phyloP scores from a whole-genome alignment of 768 basidiomycete species.

The Lactifluus echinatus region DNA sequence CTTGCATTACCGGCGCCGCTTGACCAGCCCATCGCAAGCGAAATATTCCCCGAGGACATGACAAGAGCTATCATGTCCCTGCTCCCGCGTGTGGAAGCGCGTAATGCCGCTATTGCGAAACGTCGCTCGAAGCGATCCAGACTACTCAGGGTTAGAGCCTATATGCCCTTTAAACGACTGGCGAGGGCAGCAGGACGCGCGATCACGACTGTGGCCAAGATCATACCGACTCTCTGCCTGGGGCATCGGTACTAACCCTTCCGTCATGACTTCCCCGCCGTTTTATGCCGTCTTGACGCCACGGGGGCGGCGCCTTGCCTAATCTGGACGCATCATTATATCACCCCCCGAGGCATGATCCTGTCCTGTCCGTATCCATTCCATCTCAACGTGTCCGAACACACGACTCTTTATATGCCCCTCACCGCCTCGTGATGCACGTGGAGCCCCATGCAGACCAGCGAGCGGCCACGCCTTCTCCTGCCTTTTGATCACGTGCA shows the following conservation, averaged over 20 bases:
- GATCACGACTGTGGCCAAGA: slow-evolving; percentile 3
- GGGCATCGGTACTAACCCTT: slow-evolving; percentile 5
- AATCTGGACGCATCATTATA: slow-evolving; percentile 6
- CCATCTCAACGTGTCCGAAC: slow-evolving; percentile 14
- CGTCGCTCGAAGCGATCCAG: background rate
- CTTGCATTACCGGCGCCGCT: background rate
- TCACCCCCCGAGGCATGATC: slow-evolving; percentile 12
- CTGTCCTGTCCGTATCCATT: slow-evolving; percentile 16
- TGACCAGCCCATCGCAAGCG: background rate
- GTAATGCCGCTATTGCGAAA: slow-evolving; percentile 6
- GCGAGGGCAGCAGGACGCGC: slow-evolving; percentile 13
- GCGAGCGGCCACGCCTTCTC: slow-evolving; percentile 13
- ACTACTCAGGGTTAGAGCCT: background rate
- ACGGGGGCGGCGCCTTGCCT: background rate
- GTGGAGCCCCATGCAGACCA: slow-evolving; percentile 8
- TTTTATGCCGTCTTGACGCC: background rate
- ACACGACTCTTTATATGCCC: background rate
- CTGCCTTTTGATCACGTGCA: slow-evolving; percentile 17
- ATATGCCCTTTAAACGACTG: slow-evolving; percentile 2
- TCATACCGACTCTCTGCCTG: slow-evolving; percentile 11
- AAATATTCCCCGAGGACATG: slow-evolving; percentile 19
- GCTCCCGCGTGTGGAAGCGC: slow-evolving; percentile 16
- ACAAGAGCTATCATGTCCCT: slow-evolving; percentile 16
- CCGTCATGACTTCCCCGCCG: background rate
- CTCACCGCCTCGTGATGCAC: slow-evolving; percentile 18